phyloP scores from a whole-genome alignment of 805 yeast species.

The Kluyveromyces lactis region DNA sequence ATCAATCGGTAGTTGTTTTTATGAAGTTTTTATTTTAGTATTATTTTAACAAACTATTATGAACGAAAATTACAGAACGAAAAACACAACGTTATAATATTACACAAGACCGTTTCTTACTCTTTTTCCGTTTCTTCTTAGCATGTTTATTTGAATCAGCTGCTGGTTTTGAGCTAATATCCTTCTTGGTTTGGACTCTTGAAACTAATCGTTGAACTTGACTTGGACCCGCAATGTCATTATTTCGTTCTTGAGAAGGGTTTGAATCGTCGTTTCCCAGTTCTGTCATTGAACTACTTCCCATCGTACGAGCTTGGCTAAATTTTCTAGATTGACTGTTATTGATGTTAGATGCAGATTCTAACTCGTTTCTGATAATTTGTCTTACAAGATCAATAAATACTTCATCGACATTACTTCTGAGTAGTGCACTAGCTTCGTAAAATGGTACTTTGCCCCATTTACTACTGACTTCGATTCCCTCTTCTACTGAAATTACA shows the following conservation, averaged over 20 bases:
- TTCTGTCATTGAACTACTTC: neutral
- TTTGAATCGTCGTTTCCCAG: neutral
- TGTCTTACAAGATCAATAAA: constrained; percentile 85
- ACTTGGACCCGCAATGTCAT: constrained; percentile 4
- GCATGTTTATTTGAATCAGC: constrained; percentile 1
- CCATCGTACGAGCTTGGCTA: constrained; percentile 1
- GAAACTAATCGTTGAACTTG: neutral
- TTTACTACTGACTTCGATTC: constrained; percentile 69
- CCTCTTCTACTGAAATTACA: constrained; percentile 71
- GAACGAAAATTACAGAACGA: no score
- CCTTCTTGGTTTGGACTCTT: neutral
- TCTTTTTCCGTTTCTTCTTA: constrained; percentile 12
- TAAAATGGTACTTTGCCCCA: constrained; percentile 91
- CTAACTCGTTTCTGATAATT: constrained; percentile 41
- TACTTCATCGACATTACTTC: constrained; percentile 84
- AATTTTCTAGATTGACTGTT: constrained; percentile 5
- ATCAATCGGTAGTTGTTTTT: no score
- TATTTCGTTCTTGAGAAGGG: constrained; percentile 1
- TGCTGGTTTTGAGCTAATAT: neutral
- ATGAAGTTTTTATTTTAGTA: no score
- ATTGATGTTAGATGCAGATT: constrained; percentile 4
- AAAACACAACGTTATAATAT: constrained; percentile 5
- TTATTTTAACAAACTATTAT: no score
- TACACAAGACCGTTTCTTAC: constrained; percentile 15
- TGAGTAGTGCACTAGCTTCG: constrained; percentile 88